A percentile compares a stretch with the other conserved stretches of the same genome.
Conservation (phyloP, 441 rosid species). For the Brassica hybrid region DNA sequence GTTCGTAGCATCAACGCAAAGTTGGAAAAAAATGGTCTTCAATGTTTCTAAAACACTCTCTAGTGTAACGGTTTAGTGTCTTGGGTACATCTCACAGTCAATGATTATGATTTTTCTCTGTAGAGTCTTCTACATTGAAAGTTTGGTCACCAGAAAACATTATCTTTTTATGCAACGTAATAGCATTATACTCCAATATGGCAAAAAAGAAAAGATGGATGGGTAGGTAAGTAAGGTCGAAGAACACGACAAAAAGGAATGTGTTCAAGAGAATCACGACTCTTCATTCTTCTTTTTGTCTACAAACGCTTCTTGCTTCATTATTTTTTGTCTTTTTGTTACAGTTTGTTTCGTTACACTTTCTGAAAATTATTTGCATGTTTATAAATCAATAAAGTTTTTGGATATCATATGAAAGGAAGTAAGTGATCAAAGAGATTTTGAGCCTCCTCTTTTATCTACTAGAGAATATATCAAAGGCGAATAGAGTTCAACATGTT, state of each 20-base stretch:
- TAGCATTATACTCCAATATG: background rate
- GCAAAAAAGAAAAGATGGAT: background rate
- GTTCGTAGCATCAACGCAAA: conserved; percentile 36
- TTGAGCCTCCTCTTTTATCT: background rate
- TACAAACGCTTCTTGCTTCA: background rate
- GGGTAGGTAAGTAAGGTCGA: background rate
- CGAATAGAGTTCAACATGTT: background rate
- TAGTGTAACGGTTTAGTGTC: background rate
- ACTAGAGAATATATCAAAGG: background rate
- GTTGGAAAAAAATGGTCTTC: background rate
- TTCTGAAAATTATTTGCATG: background rate
- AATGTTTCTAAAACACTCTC: background rate
- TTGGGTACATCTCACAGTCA: background rate
- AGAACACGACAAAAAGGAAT: background rate
- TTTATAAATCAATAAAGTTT: background rate
- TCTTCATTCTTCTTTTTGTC: background rate
- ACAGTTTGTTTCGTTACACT: background rate
- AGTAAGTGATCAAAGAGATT: background rate
- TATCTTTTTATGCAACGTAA: background rate
- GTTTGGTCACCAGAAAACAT: background rate
- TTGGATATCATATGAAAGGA: background rate
- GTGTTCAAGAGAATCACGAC: background rate
- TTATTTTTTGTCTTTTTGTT: background rate
- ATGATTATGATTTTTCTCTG: background rate
- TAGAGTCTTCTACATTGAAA: background rate